Evolutionary conservation across 345 rosid genomes (phyloP).

Genomic region (Pseudoturritis turrita): DNA sequence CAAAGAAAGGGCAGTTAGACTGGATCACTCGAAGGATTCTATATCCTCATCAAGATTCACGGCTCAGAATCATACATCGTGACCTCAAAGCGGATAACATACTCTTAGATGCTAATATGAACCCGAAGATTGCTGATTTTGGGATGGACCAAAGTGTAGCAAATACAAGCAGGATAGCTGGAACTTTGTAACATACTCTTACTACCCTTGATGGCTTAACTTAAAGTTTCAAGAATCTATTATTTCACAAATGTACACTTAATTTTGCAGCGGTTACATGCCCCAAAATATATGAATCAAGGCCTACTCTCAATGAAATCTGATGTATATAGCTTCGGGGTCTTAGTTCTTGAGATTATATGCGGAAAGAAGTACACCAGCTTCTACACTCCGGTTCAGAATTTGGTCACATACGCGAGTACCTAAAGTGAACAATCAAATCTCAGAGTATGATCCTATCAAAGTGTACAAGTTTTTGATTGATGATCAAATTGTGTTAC

Average conservation of each 20-base stretch:
- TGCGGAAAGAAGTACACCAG: not conserved
- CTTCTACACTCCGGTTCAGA: no score
- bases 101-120: slow-evolving; percentile 45
- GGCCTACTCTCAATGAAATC: slow-evolving; percentile 11
- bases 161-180: slow-evolving; percentile 43
- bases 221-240: not conserved
- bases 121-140: slow-evolving; percentile 56
- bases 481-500: not conserved
- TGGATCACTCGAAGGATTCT: slow-evolving; percentile 50
- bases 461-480: no score
- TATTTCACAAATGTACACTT: not conserved
- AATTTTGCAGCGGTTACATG: slow-evolving; percentile 23
- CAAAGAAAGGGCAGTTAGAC: slow-evolving; percentile 21
- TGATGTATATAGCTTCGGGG: slow-evolving; percentile 10
- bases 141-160: slow-evolving; percentile 35
- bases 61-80: slow-evolving; percentile 51
- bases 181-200: not conserved
- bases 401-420: no score
- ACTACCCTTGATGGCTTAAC: not conserved
- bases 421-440: no score
- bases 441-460: no score
- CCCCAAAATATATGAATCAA: not conserved
- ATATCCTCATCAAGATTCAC: slow-evolving; percentile 39
- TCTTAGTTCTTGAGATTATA: slow-evolving; percentile 6
- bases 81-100: slow-evolving; percentile 55